Conservation (phyloP, 2,329 filamentous ascomycete genomes). For the Thermothelomyces thermophilus region DNA sequence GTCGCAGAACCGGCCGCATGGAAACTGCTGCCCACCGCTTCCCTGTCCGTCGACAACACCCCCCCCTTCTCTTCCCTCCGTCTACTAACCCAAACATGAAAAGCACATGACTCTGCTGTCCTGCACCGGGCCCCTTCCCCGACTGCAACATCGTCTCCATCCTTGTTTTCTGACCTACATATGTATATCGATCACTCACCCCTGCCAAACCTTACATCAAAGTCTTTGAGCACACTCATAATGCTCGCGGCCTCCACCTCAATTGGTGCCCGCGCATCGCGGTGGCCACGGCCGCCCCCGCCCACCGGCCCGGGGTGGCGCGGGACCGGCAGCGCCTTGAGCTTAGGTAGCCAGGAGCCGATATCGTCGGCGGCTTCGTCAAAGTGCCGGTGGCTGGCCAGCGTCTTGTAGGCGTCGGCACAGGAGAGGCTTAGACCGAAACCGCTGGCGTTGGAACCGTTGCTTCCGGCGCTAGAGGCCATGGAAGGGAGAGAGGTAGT, state of each 20-base stretch:
- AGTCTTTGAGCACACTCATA: slow-evolving; percentile 77
- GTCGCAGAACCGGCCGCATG: slow-evolving; percentile 25
- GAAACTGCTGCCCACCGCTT: neutral
- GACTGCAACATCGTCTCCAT: neutral
- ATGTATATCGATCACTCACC: slow-evolving; percentile 20
- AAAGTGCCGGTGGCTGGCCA: slow-evolving; percentile 71
- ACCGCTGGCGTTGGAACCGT: slow-evolving; percentile 22
- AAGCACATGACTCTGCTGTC: slow-evolving; percentile 22
- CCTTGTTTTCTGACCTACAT: neutral
- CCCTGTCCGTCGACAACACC: neutral
- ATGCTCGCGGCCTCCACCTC: slow-evolving; percentile 79
- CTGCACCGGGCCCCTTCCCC: slow-evolving; percentile 19
- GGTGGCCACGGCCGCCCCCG: slow-evolving; percentile 28
- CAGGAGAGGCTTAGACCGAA: slow-evolving; percentile 59
- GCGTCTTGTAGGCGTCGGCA: slow-evolving; percentile 71
- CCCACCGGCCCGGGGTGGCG: slow-evolving; percentile 10
- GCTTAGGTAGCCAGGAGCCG: slow-evolving; percentile 66
- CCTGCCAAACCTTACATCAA: slow-evolving; percentile 66
- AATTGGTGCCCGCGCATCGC: slow-evolving; percentile 46
- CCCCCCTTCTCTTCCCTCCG: neutral
- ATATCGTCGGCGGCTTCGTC: slow-evolving; percentile 67
- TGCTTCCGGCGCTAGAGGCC: neutral
- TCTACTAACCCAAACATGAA: neutral
- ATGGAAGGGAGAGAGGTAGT: slow-evolving; percentile 18
- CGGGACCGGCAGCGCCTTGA: slow-evolving; percentile 50